Evolutionary conservation across 805 yeast species (phyloP).

Genomic region (Schizosaccharomyces japonicus): DNA sequence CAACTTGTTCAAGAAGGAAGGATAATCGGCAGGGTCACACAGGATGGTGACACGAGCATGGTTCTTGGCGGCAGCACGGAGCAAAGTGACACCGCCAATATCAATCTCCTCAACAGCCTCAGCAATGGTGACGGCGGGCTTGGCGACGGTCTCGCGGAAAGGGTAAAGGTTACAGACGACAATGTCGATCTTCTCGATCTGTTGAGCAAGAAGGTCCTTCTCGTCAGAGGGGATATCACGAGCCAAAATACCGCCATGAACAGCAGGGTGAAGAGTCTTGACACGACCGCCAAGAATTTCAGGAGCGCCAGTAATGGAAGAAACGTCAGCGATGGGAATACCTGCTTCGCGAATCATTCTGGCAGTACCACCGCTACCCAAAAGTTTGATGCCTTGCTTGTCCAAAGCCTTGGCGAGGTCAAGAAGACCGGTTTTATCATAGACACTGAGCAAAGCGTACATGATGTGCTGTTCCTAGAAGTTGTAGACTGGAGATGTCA

Average conservation of each 20-base stretch:
- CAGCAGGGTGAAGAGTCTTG: slow-evolving; percentile 94
- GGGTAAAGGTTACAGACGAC: slow-evolving; percentile 97
- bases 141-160: slow-evolving; percentile 88
- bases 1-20: slow-evolving; percentile 43
- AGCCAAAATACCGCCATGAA: slow-evolving; percentile 92
- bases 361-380: slow-evolving; percentile 97
- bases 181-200: slow-evolving; percentile 84
- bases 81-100: slow-evolving; percentile 80
- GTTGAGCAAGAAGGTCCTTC: slow-evolving; percentile 63
- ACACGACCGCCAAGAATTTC: slow-evolving; percentile 98
- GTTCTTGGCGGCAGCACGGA: slow-evolving; percentile 97
- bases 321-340: slow-evolving; percentile 77
- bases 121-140: slow-evolving; percentile 79
- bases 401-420: slow-evolving; percentile 90
- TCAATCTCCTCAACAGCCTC: slow-evolving; percentile 98
- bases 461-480: too few relatives aligned
- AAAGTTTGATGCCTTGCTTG: slow-evolving; percentile 66
- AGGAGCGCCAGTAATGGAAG: slow-evolving; percentile 89
- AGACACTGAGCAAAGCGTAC: slow-evolving; percentile 74
- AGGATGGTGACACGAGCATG: slow-evolving; percentile 87
- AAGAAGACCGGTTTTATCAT: slow-evolving; percentile 87
- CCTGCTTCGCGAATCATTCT: slow-evolving; percentile 87
- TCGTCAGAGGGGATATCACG: slow-evolving; percentile 81
- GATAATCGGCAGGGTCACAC: slow-evolving; percentile 85
- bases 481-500: too few relatives aligned